phyloP scores from a whole-genome alignment of 31 red algal species.

The Bonnemaisonia californica region DNA sequence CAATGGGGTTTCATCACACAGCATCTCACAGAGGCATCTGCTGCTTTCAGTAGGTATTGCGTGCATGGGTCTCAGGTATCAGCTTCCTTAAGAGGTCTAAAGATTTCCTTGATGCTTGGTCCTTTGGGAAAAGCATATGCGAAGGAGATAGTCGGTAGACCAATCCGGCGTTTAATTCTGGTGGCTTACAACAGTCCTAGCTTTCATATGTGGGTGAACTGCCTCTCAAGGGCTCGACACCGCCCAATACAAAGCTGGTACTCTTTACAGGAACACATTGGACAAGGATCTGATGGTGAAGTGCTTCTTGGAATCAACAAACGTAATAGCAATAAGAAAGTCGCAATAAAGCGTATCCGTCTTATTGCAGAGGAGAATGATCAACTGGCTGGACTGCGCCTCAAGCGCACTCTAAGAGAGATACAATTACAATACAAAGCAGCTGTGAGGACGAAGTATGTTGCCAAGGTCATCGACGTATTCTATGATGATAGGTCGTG shows the following conservation, averaged over 20 bases:
- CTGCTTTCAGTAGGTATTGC: slow-evolving; percentile 43
- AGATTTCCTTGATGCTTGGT: slow-evolving; percentile 39
- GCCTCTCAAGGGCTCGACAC: slow-evolving; percentile 40
- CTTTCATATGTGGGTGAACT: slow-evolving; percentile 46
- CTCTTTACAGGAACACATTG: slow-evolving; percentile 13
- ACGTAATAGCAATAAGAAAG: not conserved
- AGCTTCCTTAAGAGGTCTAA: slow-evolving; percentile 20
- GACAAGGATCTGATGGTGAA: slow-evolving; percentile 34
- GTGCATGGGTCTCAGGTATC: slow-evolving; percentile 42
- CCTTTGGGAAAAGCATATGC: slow-evolving; percentile 40
- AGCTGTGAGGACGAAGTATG: slow-evolving; percentile 36
- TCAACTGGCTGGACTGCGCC: not conserved
- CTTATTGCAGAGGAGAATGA: not conserved
- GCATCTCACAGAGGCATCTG: slow-evolving; percentile 54
- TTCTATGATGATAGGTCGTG: slow-evolving; percentile 53
- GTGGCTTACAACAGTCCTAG: slow-evolving; percentile 12
- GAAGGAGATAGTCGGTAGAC: not conserved
- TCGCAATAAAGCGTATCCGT: slow-evolving; percentile 28
- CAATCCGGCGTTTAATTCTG: slow-evolving; percentile 10
- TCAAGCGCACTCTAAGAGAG: slow-evolving; percentile 34
- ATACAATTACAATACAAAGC: slow-evolving; percentile 72
- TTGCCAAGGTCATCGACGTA: slow-evolving; percentile 54
- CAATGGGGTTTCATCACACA: slow-evolving; percentile 72
- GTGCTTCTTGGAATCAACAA: slow-evolving; percentile 30
- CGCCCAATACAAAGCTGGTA: slow-evolving; percentile 42